Percentiles rank a stretch among this genome's conserved stretches.
These are phyloP conservation scores for Capsella bursapastoris DNA, from an alignment of 345 rosid genomes.

Conservation along the genomic window DNA sequence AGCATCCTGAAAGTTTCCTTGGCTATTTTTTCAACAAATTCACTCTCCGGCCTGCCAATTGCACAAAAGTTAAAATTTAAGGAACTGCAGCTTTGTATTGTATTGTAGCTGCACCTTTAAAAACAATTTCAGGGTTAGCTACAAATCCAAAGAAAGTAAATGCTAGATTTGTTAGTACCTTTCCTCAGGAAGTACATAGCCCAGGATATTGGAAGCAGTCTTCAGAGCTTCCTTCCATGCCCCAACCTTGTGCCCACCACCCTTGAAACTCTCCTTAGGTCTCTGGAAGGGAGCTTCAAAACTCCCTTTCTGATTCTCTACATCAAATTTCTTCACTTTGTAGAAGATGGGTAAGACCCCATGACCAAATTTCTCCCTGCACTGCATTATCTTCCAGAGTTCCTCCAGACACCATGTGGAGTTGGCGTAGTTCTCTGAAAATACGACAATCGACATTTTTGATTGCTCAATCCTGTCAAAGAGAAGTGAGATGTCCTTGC, in stretches of 20 bases:
- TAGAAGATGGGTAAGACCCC: conserved; percentile 43
- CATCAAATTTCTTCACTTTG: conserved; percentile 40
- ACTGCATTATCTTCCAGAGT: conserved; percentile 38
- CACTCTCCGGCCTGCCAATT: conserved; percentile 25
- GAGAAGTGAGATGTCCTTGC: conserved; percentile 19
- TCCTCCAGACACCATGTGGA: conserved; percentile 49
- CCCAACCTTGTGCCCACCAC: background rate
- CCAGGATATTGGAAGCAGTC: conserved; percentile 27
- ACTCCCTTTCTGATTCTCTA: conserved; percentile 34
- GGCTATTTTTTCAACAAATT: conserved; percentile 9
- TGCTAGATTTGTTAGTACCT: conserved; percentile 15
- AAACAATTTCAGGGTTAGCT: background rate
- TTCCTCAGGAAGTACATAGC: conserved; percentile 28
- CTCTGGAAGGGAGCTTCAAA: conserved; percentile 26
- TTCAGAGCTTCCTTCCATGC: conserved; percentile 37
- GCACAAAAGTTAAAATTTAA: background rate
- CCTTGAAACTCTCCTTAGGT: conserved; percentile 21
- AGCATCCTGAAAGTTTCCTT: conserved; percentile 34
- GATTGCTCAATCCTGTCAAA: conserved; percentile 40
- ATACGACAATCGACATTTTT: conserved; percentile 34
- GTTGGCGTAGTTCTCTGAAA: conserved; percentile 41
- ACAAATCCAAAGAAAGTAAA: background rate
- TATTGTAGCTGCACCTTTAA: no score
- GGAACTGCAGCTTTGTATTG: background rate
- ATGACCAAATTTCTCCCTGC: conserved; percentile 16